Base-by-base conservation (phyloP, 2,329 filamentous ascomycete genomes). In the Leptographium wingfieldii region DNA sequence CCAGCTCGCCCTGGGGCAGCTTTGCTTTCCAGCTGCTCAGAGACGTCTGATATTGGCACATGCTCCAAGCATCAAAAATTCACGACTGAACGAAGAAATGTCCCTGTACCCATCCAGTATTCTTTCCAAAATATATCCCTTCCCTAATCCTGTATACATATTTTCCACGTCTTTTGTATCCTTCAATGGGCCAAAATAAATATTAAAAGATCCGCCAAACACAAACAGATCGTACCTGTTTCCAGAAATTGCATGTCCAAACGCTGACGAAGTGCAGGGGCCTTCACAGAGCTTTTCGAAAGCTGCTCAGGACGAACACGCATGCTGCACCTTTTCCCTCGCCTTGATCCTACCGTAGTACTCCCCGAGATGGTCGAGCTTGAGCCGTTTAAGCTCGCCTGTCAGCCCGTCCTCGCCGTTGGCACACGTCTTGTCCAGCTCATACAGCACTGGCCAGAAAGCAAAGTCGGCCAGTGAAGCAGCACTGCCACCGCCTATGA, bases 381-480 rank as follows among this genome's bases (percentile, higher is more conserved):
- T 69, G 5, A 62, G 53, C 2, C 58, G 60, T 3, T 40, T n/a
- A 5, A 66, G 63, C 38, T 56, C 59, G 12, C 53, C 14, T 5
- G 65, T 65, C 6, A 78, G 65, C 0, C 38, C 38, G 38, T 64
- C 64, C 1, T 68, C 69, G 4, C 66, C 52, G 3, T 71, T 51
- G 1, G 70, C 73, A 59, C 68, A 68, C 25, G 71, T 69, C 16
- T 68, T 62, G 10, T 73, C 67, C 25, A 82, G 71, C 38, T 73
- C 72, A 60, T 81, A 70, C 61, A 85, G 65, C 16, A 82, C 73
- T 0, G 82, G 81, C 78, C 79, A 83, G 3, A 83, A 67, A 0
- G 79, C 80, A 66, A 77, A 85, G 67, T 85, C 82, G 0, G 77
- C 76, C 2, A 84, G 66, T 2, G 73, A 57, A 9, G 76, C 65